Conservation (phyloP, 139 green algal genomes). For the Diplosphaera chodatii region DNA sequence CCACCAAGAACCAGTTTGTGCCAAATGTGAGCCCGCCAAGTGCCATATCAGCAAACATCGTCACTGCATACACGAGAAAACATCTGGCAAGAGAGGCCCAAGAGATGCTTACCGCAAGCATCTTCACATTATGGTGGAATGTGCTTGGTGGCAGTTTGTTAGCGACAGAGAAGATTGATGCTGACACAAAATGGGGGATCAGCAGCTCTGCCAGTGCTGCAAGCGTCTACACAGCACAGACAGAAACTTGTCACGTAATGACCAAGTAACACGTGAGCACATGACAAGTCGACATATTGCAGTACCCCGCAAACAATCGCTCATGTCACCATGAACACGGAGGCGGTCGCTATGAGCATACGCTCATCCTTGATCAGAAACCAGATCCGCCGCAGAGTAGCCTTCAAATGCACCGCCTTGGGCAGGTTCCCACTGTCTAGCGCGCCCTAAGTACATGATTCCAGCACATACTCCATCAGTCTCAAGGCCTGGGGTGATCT, state of each 20-base stretch:
- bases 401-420: neutral
- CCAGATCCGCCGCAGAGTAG: slow-evolving; percentile 1
- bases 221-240: slow-evolving; percentile 3
- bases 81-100: too few relatives aligned
- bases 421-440: neutral
- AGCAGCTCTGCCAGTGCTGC: slow-evolving; percentile 49
- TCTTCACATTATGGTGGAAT: slow-evolving; percentile 37
- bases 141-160: slow-evolving; percentile 6
- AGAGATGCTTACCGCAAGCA: slow-evolving; percentile 28
- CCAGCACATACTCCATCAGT: too few relatives aligned
- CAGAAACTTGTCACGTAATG: neutral
- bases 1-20: too few relatives aligned
- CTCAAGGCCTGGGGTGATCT: too few relatives aligned
- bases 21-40: too few relatives aligned
- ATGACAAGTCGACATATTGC: too few relatives aligned
- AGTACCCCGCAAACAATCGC: too few relatives aligned
- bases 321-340: slow-evolving; percentile 9
- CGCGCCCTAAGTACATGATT: too few relatives aligned
- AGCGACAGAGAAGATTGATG: slow-evolving; percentile 56
- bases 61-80: too few relatives aligned
- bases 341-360: neutral
- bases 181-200: slow-evolving; percentile 70
- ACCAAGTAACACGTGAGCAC: too few relatives aligned
- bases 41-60: too few relatives aligned
- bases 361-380: neutral